Evolutionary conservation across 2,329 filamentous ascomycete species (phyloP), one percentile per base, ranked within the genome.

Genomic region (Beauveria asiatica): DNA sequence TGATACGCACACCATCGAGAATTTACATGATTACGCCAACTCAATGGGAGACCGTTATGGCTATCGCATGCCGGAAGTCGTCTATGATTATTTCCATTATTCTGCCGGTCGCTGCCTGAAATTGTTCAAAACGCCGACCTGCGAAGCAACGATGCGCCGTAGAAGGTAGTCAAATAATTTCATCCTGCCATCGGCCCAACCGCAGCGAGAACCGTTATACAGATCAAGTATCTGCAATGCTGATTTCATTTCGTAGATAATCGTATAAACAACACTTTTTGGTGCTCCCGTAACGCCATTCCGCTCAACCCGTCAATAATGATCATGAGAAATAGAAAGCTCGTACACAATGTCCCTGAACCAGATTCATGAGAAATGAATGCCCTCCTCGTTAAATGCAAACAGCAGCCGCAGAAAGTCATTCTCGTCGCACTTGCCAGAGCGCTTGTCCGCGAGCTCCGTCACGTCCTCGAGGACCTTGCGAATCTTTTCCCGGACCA

Each of bases 381-480:
- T 93, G 30, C 91, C 91, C 71, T 96, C 90, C 65, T 90, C 84
- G 71, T 97, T 96, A 74, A 97, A 96, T 2, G 89, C 88, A 66
- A 79, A 81, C 44, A 96, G 75, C 65, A 97, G 73, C 66, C 86
- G 87, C 70, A 99, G 75, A 70, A 97, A 97, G 68, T 96, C 92
- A 57, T 89, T 92, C 75, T 97, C 91, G 69, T 97, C 92, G 69
- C 92, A 95, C 78, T 94, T 87, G 63, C 90, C 83, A 11, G 92
- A 84, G 65, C 93, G 81, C 76, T 89, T 90, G 62, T 96, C 90
- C 3, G 86, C 87, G 58, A 97, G 78, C 52, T 85, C 83, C 0
- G 92, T 96, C 60, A 88, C 86, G 64, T 88, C 84, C 70, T 93
- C 88, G 21, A 97, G 79, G 21, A 97, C 91, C 70, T 87, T 90